Conservation (phyloP, 2,329 filamentous ascomycete genomes). For the Fusarium euwallaceae region DNA sequence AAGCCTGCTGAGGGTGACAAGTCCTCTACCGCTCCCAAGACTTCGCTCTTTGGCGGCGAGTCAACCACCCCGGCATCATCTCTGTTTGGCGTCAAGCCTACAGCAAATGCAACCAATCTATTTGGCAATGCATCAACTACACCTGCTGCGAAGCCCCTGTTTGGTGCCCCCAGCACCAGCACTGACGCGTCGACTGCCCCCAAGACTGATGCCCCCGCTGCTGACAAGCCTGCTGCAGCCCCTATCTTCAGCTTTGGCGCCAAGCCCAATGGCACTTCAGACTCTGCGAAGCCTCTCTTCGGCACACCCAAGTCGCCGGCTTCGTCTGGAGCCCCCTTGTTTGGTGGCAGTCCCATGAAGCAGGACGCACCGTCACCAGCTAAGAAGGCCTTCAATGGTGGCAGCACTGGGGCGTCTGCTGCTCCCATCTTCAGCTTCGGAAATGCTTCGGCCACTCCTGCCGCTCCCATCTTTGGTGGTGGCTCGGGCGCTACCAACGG, state of each 20-base stretch:
- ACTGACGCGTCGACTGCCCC: conserved; percentile 30
- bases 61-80: conserved; percentile 31
- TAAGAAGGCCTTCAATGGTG: conserved; percentile 52
- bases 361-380: conserved; percentile 56
- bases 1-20: conserved; percentile 50
- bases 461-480: conserved; percentile 52
- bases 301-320: conserved; percentile 53
- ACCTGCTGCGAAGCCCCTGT: conserved; percentile 45
- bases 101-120: conserved; percentile 44
- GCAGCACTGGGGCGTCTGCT: conserved; percentile 37
- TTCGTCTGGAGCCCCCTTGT: conserved; percentile 48
- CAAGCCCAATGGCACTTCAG: conserved; percentile 47
- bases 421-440: conserved; percentile 55
- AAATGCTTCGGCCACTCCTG: conserved; percentile 29
- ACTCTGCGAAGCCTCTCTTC: conserved; percentile 55
- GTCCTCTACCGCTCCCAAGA: conserved; percentile 37
- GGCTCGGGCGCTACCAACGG: conserved; percentile 42
- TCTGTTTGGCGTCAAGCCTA: conserved; percentile 46
- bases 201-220: conserved; percentile 39
- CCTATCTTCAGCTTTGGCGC: conserved; percentile 53
- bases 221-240: conserved; percentile 42
- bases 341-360: conserved; percentile 60
- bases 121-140: conserved; percentile 49
- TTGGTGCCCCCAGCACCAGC: conserved; percentile 43
- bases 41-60: conserved; percentile 49